Evolutionary conservation across 164 flowering plant species (phyloP), one percentile per base, ranked within the genome.

Genomic region (Vitis labrusca): DNA sequence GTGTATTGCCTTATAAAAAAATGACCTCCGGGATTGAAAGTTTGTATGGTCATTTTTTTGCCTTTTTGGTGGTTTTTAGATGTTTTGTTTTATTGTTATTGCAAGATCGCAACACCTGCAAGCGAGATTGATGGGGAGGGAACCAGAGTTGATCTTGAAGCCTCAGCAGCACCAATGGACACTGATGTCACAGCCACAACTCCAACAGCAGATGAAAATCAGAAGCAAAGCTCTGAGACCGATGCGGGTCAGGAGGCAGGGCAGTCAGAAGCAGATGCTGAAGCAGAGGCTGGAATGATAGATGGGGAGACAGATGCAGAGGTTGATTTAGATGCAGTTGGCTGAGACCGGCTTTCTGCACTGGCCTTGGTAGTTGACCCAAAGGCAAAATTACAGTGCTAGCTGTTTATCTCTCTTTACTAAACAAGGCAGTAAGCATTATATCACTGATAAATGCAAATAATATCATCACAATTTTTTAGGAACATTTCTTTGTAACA

Each of bases 271-370:
- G 83, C 81, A 29, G 97, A 89, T 63, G 83, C 77, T 48, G 93
- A 89, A 70, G 82, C 74, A 8, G 97, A 84, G 69, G 72, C 81
- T 0, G 91, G 88, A 15, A 69, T 77, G 78, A 76, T 82, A 19
- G 94, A 88, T 69, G 93, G 89, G 54, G 95, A 87, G 78, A 81
- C 84, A 29, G 98, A 92, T 63, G 82, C 84, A 66, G 95, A 91
- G 54, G 87, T 67, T 23, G 93, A 89, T 37, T 68, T 76, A 30
- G 91, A 85, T 27, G 74, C 82, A 47, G 79, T 49, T 14, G 77
- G 74, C 67, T 79, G 70, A 77, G 63, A 5, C 44, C 7, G 44
- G 1, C 44, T 37, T 3, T 3, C 44, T 37, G 44, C 2, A 23
- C 27, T 23, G 27, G 27, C 27, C 27, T 23, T 23, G 0, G 27